Conservation (phyloP, 2,329 filamentous ascomycete genomes). For the Harringtonia lauricola region DNA sequence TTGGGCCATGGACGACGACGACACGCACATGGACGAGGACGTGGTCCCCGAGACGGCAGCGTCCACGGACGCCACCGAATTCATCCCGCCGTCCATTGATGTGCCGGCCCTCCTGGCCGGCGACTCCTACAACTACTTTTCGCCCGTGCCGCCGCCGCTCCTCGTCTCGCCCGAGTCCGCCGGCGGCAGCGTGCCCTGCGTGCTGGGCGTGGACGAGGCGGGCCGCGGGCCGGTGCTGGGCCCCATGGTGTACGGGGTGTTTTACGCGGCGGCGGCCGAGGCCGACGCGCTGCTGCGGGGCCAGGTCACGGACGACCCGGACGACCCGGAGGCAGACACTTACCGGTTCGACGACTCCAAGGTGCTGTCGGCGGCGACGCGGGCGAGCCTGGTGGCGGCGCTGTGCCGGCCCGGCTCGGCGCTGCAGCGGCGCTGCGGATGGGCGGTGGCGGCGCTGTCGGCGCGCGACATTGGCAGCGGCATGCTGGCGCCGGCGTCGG, state of each 20-base stretch:
- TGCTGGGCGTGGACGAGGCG: constrained; percentile 86
- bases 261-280: constrained; percentile 63
- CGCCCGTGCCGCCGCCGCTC: constrained; percentile 52
- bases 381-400: constrained; percentile 55
- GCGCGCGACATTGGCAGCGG: constrained; percentile 71
- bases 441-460: constrained; percentile 72
- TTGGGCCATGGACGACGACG: constrained; percentile 16
- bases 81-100: constrained; percentile 62
- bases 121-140: constrained; percentile 62
- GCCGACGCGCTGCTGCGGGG: constrained; percentile 62
- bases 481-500: constrained; percentile 58
- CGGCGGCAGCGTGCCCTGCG: constrained; percentile 46
- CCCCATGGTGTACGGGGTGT: constrained; percentile 61
- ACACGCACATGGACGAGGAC: constrained; percentile 22
- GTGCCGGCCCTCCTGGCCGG: constrained; percentile 45
- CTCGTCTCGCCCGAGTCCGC: constrained; percentile 3
- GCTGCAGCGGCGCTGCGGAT: constrained; percentile 54
- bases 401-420: constrained; percentile 53
- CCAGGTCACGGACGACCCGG: constrained; percentile 6
- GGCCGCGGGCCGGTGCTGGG: constrained; percentile 89
- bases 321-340: constrained; percentile 26
- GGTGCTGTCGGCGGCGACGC: constrained; percentile 70
- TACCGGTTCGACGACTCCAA: constrained; percentile 96
- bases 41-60: constrained; percentile 20
- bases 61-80: constrained; percentile 23